Evolutionary conservation across 1,284 basidiomycete genomes (phyloP).

Genomic region (Ganoderma leucocontextum): DNA sequence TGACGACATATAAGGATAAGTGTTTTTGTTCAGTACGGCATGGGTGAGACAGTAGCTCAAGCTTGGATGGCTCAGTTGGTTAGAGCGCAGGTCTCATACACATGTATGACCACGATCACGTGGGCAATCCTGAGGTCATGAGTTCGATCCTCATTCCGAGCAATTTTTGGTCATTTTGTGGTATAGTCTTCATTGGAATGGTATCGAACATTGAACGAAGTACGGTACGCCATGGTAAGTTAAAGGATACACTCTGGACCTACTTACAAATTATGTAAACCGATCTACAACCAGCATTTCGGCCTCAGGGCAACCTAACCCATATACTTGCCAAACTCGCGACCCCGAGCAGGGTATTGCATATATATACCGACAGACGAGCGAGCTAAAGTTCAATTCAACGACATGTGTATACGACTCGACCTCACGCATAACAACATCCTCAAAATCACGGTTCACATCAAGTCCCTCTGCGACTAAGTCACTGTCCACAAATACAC

Average conservation of each 20-base stretch:
- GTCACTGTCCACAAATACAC: not conserved
- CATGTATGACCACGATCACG: conserved; percentile 15
- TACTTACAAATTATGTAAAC: too few relatives aligned
- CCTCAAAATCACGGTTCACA: not conserved
- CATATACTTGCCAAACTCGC: too few relatives aligned
- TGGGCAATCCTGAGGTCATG: conserved; percentile 35
- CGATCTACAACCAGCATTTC: too few relatives aligned
- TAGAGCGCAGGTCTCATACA: conserved; percentile 36
- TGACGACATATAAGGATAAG: conserved; percentile 12
- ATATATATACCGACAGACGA: not conserved
- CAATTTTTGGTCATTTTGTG: conserved; percentile 11
- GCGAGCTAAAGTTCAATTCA: not conserved
- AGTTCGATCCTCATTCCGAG: conserved; percentile 36
- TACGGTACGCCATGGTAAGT: too few relatives aligned
- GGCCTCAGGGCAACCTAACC: too few relatives aligned
- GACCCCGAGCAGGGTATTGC: too few relatives aligned
- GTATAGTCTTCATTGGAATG: too few relatives aligned
- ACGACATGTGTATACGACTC: not conserved
- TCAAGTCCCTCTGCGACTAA: not conserved
- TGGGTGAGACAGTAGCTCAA: not conserved
- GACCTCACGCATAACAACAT: not conserved
- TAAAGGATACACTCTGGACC: too few relatives aligned
- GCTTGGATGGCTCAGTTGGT: conserved; percentile 36
- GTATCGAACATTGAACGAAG: too few relatives aligned
- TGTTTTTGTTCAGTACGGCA: too few relatives aligned